Conservation (phyloP, 2,329 filamentous ascomycete species). For the Cytospora chrysosperma region DNA sequence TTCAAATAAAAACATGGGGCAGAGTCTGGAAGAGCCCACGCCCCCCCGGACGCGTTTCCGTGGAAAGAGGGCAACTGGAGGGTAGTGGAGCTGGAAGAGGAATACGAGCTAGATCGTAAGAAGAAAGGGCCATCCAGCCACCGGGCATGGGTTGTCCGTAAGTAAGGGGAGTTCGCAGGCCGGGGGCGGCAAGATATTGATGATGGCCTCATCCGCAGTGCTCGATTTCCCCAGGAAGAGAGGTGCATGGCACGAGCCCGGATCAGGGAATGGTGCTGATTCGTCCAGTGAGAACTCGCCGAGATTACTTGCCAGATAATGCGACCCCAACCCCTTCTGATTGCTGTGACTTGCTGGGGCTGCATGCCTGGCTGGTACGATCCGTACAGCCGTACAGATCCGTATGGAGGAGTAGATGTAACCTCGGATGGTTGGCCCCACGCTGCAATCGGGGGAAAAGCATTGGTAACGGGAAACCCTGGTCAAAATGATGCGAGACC, state of each 20-base stretch:
- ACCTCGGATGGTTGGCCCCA: not conserved
- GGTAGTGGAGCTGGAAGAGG: not conserved
- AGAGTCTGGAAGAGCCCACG: not conserved
- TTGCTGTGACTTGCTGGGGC: constrained; percentile 1
- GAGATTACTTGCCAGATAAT: constrained; percentile 4
- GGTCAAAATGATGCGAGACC: not conserved
- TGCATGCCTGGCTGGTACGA: constrained; percentile 6
- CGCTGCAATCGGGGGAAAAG: constrained; percentile 5
- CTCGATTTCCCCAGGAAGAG: not conserved
- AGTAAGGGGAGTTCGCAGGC: constrained; percentile 1
- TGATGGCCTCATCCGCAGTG: constrained; percentile 20
- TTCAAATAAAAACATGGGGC: constrained; percentile 7
- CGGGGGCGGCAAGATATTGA: constrained; percentile 6
- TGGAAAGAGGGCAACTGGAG: not conserved
- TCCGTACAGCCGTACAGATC: too few species aligned
- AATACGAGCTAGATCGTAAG: constrained; percentile 11
- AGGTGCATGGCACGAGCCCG: constrained; percentile 7
- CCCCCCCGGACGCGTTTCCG: constrained; percentile 5
- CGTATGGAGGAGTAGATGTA: constrained; percentile 2
- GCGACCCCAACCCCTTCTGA: not conserved
- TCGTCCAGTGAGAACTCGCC: constrained; percentile 4
- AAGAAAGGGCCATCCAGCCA: constrained; percentile 7
- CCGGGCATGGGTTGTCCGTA: constrained; percentile 8
- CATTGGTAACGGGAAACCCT: constrained; percentile 5
- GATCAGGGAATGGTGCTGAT: constrained; percentile 1